These are phyloP conservation scores for Pythium periplocum DNA, from an alignment of 352 stramenopile genomes.

Conservation along the genomic window DNA sequence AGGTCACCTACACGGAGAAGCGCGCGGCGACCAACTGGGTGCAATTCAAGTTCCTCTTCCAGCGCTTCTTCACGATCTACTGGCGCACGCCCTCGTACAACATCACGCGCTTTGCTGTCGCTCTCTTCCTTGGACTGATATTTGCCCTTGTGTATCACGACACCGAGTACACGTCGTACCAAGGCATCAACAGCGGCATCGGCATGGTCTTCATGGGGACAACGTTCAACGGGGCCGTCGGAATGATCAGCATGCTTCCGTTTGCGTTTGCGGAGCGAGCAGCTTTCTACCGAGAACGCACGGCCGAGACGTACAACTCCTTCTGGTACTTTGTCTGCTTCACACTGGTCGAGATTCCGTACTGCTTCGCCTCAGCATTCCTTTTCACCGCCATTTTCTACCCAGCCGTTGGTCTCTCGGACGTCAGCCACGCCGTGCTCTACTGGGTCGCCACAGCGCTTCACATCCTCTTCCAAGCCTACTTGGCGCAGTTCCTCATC, in stretches of 20 bases:
- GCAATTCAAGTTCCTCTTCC: slow-evolving; percentile 42
- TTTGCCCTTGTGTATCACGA: slow-evolving; percentile 68
- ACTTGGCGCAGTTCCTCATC: slow-evolving; percentile 18
- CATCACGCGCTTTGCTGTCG: slow-evolving; percentile 67
- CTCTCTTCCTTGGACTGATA: slow-evolving; percentile 68
- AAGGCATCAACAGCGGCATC: slow-evolving; percentile 50
- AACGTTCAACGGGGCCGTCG: slow-evolving; percentile 78
- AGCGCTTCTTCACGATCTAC: slow-evolving; percentile 53
- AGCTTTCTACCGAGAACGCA: slow-evolving; percentile 86
- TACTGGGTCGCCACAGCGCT: slow-evolving; percentile 21
- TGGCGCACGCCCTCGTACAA: slow-evolving; percentile 87
- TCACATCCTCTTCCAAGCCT: slow-evolving; percentile 20
- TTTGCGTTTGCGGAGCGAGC: slow-evolving; percentile 82
- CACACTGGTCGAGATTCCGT: slow-evolving; percentile 62
- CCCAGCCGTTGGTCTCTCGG: slow-evolving; percentile 26
- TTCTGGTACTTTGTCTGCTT: slow-evolving; percentile 51
- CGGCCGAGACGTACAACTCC: slow-evolving; percentile 76
- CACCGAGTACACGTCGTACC: slow-evolving; percentile 40
- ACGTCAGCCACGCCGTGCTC: slow-evolving; percentile 4
- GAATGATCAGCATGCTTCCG: slow-evolving; percentile 69
- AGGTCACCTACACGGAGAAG: slow-evolving; percentile 36
- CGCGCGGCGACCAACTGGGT: slow-evolving; percentile 29
- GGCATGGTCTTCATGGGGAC: slow-evolving; percentile 84
- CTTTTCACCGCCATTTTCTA: slow-evolving; percentile 30
- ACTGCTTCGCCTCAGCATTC: slow-evolving; percentile 15